Base-by-base conservation (phyloP, 257 asterid species). In the Solanum arcanum region DNA sequence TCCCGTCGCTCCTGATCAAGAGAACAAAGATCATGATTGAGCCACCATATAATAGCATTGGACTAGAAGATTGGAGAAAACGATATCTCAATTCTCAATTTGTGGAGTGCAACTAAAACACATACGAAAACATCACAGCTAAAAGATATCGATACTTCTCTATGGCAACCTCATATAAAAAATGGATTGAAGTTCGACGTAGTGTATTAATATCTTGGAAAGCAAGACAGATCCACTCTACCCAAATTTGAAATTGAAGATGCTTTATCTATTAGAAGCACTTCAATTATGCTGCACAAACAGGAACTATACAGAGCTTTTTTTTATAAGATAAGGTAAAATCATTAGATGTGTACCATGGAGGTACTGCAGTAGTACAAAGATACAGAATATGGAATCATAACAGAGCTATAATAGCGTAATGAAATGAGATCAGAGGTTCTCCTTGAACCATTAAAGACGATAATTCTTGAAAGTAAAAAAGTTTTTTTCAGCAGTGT, bases 1-100 rank as follows among this genome's bases (percentile, higher is more conserved):
- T 76, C 86, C 89, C 29, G 8, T 66, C 49, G 5, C 72, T 35
- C 93, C 99, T 96, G 96, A 66, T 83, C 69, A 86, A 88, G 90
- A 88, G 90, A 83, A 64, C 86, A 86, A 81, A 47, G 20, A 83
- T 82, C 73, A 90, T 83, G 59, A 37, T 35, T 78, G 84, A 82
- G 66, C 16, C 69, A 81, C 85, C 3, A 2, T 31, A 31, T 9
- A 80, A 81, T 47, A 27, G 41, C 25, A 78, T 25, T 15, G 39
- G 39, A 25, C 64, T 77, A 77, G 37, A 47, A 80, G 44, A 80
- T 47, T 13, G 7, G 69, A 80, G 27, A 25, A 47, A 80, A 39
- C 49, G 29, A 47, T 80, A 47, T 47, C 29, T 16, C 68, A 80
- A 46, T 47, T 27, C 44, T 47, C 68, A 41, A 41, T 10, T 20